These are phyloP conservation scores for Phytopythium vexans DNA, from an alignment of 352 stramenopile genomes.

Conservation along the genomic window DNA sequence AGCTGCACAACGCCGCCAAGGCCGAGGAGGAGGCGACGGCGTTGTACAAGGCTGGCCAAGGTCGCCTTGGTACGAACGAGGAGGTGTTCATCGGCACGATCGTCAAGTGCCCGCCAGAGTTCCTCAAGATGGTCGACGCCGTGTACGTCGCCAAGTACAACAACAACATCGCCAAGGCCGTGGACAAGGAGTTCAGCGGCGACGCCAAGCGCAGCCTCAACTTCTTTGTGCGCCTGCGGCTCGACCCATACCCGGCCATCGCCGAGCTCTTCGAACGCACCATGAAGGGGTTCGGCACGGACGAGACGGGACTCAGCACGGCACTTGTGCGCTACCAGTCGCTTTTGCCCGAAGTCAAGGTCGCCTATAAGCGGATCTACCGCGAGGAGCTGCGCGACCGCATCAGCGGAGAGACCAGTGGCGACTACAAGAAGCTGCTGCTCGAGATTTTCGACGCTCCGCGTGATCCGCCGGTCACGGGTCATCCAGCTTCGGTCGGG, in stretches of 20 bases:
- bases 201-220: slow-evolving; percentile 70
- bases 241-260: slow-evolving; percentile 67
- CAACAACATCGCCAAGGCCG: slow-evolving; percentile 72
- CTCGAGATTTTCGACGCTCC: slow-evolving; percentile 70
- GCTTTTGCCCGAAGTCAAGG: slow-evolving; percentile 48
- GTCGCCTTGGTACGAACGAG: slow-evolving; percentile 70
- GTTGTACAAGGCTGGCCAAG: slow-evolving; percentile 79
- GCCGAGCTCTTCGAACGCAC: slow-evolving; percentile 68
- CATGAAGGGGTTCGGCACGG: slow-evolving; percentile 69
- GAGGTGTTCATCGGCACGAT: slow-evolving; percentile 64
- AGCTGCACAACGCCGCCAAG: slow-evolving; percentile 61
- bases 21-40: slow-evolving; percentile 57
- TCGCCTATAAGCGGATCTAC: slow-evolving; percentile 54
- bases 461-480: slow-evolving; percentile 25
- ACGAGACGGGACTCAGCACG: slow-evolving; percentile 55
- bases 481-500: neutral
- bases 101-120: slow-evolving; percentile 52
- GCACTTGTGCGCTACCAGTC: slow-evolving; percentile 59
- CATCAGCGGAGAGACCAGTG: slow-evolving; percentile 56
- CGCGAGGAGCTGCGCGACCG: slow-evolving; percentile 56
- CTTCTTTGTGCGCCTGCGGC: slow-evolving; percentile 46
- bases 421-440: slow-evolving; percentile 59
- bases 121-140: slow-evolving; percentile 61
- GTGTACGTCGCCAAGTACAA: slow-evolving; percentile 79
- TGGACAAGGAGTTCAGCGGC: slow-evolving; percentile 82